These are phyloP conservation scores for Epichloe typhina DNA, from an alignment of 2,329 filamentous ascomycete species.

Conservation along the genomic window DNA sequence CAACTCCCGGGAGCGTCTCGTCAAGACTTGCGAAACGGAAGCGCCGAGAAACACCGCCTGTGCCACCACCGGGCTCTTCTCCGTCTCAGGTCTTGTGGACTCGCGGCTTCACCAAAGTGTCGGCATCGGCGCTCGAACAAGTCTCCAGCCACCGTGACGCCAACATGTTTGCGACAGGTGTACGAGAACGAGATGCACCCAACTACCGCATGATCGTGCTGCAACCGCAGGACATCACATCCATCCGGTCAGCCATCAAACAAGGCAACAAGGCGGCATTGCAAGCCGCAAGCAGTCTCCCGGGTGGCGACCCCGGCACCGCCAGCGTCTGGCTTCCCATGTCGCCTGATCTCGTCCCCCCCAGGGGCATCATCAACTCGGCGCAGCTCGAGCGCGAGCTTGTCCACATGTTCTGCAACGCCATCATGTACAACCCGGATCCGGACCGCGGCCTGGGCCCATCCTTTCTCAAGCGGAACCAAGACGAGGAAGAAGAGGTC, in stretches of 20 bases:
- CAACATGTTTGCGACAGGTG: conserved; percentile 64
- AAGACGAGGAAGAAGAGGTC: conserved; percentile 31
- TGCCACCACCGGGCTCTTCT: conserved; percentile 40
- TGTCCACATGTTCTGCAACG: conserved; percentile 94
- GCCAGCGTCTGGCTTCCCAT: conserved; percentile 52
- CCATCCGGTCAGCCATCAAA: conserved; percentile 61
- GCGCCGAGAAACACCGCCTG: conserved; percentile 35
- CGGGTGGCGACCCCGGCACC: conserved; percentile 43
- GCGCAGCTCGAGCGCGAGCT: conserved; percentile 86
- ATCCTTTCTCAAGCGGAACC: conserved; percentile 37
- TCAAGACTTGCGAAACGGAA: conserved; percentile 40
- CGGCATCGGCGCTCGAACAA: conserved; percentile 59
- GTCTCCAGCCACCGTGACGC: conserved; percentile 66
- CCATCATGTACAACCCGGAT: conserved; percentile 95
- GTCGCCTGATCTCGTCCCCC: conserved; percentile 61
- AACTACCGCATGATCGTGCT: conserved; percentile 64
- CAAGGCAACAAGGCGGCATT: conserved; percentile 55
- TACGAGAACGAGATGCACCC: conserved; percentile 63
- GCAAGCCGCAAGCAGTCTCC: conserved; percentile 46
- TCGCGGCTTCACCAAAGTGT: conserved; percentile 61
- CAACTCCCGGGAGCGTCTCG: conserved; percentile 24
- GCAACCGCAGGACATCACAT: conserved; percentile 64
- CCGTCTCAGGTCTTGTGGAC: conserved; percentile 62
- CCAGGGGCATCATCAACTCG: conserved; percentile 85
- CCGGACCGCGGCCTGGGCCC: conserved; percentile 56